These are phyloP conservation scores for Aureobasidium sp. DNA, from an alignment of 2,329 filamentous ascomycete species.

Conservation along the genomic window DNA sequence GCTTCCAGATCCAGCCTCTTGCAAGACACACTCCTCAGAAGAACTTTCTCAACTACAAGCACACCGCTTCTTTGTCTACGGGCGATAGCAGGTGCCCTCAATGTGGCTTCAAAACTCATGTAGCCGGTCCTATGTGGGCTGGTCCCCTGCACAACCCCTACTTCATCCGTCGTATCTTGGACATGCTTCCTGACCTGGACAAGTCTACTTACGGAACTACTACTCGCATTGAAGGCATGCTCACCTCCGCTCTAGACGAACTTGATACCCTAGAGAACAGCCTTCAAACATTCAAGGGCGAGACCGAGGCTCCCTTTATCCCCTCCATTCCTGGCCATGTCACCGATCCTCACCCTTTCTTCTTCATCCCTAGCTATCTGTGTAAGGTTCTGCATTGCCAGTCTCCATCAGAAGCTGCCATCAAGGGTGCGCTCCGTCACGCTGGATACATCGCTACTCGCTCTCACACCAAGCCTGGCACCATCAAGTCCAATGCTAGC, in stretches of 20 bases:
- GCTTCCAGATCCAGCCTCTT: constrained; percentile 77
- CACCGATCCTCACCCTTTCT: constrained; percentile 75
- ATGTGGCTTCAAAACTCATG: constrained; percentile 78
- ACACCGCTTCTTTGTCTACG: constrained; percentile 62
- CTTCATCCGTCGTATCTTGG: constrained; percentile 74
- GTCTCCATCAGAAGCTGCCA: constrained; percentile 68
- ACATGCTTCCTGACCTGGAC: constrained; percentile 61
- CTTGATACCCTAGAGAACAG: constrained; percentile 23
- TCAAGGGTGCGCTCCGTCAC: constrained; percentile 73
- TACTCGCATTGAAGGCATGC: constrained; percentile 80
- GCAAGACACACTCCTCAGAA: constrained; percentile 59
- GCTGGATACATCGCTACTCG: constrained; percentile 77
- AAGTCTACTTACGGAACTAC: constrained; percentile 70
- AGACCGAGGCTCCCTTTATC: constrained; percentile 27
- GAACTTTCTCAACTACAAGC: constrained; percentile 64
- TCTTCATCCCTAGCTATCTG: constrained; percentile 68
- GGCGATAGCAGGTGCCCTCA: constrained; percentile 65
- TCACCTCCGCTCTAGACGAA: constrained; percentile 82
- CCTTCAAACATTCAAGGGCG: neutral
- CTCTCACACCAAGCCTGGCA: constrained; percentile 83
- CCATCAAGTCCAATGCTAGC: constrained; percentile 87
- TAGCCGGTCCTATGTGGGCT: constrained; percentile 91
- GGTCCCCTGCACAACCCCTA: constrained; percentile 77
- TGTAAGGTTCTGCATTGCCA: constrained; percentile 71
- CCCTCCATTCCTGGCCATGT: constrained; percentile 52